Percentiles rank a stretch among this genome's conserved stretches.
phyloP scores from a whole-genome alignment of 1,139 yeast genomes.

The Debaryomycetaceae sp. region DNA sequence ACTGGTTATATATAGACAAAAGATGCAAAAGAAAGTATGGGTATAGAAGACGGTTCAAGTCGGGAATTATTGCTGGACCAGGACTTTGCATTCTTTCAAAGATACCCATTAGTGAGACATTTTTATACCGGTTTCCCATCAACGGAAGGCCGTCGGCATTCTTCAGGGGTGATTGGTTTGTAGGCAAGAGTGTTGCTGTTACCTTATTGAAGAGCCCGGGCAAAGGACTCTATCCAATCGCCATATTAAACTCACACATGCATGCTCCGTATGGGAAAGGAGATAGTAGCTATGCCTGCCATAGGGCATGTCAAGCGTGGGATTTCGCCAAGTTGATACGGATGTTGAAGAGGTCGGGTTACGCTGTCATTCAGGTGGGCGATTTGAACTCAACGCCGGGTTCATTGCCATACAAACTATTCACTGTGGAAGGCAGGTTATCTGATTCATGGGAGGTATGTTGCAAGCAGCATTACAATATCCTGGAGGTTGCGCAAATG shows the following conservation, averaged over 20 bases:
- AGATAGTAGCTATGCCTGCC: slow-evolving; percentile 87
- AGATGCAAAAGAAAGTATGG: slow-evolving; percentile 53
- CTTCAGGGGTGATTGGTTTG: slow-evolving; percentile 95
- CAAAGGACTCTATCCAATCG: slow-evolving; percentile 54
- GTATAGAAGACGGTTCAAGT: slow-evolving; percentile 63
- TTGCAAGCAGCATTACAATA: slow-evolving; percentile 37
- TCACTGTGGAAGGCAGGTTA: slow-evolving; percentile 67
- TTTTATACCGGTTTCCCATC: slow-evolving; percentile 79
- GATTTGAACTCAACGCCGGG: slow-evolving; percentile 90
- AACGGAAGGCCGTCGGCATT: slow-evolving; percentile 95
- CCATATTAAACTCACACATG: slow-evolving; percentile 87
- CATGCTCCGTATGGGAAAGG: slow-evolving; percentile 95
- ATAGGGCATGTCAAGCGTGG: slow-evolving; percentile 96
- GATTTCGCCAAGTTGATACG: slow-evolving; percentile 72
- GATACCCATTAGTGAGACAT: slow-evolving; percentile 77
- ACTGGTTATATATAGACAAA: slow-evolving; percentile 63
- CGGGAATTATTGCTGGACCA: slow-evolving; percentile 91
- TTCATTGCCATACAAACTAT: slow-evolving; percentile 72
- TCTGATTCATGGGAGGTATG: slow-evolving; percentile 81
- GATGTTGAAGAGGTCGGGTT: slow-evolving; percentile 67
- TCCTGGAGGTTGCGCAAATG: slow-evolving; percentile 47
- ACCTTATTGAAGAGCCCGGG: slow-evolving; percentile 58
- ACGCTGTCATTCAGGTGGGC: slow-evolving; percentile 86
- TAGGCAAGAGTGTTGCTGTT: slow-evolving; percentile 86
- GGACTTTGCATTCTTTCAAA: slow-evolving; percentile 85